Evolutionary conservation across 1,284 basidiomycete genomes (phyloP).

Genomic region (Ceratobasidium sp.): DNA sequence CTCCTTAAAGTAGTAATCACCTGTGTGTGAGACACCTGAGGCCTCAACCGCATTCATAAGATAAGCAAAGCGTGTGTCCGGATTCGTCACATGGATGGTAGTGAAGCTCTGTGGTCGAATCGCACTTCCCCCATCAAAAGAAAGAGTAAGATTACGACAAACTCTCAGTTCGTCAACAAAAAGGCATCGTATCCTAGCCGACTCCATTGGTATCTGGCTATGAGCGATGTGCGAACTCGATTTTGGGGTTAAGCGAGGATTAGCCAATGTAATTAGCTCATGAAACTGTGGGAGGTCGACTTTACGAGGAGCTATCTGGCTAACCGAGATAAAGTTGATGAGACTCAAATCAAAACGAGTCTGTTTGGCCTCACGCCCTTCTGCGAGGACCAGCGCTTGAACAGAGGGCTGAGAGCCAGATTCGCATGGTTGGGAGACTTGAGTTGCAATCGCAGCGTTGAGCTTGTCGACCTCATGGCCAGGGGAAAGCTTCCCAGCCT

Average conservation of each 20-base stretch:
- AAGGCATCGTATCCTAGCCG: not conserved
- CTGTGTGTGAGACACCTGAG: constrained; percentile 37
- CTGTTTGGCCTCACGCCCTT: constrained; percentile 10
- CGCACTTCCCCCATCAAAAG: constrained; percentile 51
- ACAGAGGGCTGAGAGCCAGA: constrained; percentile 9
- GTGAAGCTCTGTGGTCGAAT: constrained; percentile 50
- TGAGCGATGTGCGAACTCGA: constrained; percentile 1
- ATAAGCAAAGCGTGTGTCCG: constrained; percentile 45
- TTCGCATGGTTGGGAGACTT: not conserved
- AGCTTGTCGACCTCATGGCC: constrained; percentile 7
- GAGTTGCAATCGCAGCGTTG: not conserved
- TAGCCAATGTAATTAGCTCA: not conserved
- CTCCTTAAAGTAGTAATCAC: constrained; percentile 39
- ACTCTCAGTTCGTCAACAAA: constrained; percentile 25
- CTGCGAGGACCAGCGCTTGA: not conserved
- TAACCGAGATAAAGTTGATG: constrained; percentile 11
- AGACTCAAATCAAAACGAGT: constrained; percentile 12
- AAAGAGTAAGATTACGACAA: constrained; percentile 48
- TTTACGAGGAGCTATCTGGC: not conserved
- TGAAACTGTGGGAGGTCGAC: constrained; percentile 26
- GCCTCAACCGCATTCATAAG: constrained; percentile 52
- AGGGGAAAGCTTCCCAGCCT: not conserved
- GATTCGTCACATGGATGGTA: constrained; percentile 53
- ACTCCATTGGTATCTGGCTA: constrained; percentile 22
- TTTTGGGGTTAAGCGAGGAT: not conserved